A percentile compares a stretch with the other conserved stretches of the same genome.
Evolutionary conservation across 2,329 filamentous ascomycete genomes (phyloP).

Genomic region (Calonectria multiphialidica): DNA sequence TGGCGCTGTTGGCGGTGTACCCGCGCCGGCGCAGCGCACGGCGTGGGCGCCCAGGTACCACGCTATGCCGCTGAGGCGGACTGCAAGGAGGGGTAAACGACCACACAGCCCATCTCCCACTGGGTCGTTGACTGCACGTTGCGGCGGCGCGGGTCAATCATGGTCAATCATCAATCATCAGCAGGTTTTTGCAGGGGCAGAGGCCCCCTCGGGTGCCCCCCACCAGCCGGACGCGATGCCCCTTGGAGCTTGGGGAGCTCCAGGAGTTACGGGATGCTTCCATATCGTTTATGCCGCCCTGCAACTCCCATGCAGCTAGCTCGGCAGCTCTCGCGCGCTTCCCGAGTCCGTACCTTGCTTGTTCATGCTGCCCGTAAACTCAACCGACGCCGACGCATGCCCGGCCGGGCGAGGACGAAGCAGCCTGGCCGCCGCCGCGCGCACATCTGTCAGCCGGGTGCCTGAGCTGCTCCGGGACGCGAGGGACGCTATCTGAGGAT

Average conservation of each 20-base stretch:
- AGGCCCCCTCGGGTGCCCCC: not conserved
- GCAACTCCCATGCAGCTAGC: constrained; percentile 3
- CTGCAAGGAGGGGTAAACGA: constrained; percentile 9
- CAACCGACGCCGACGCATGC: not conserved
- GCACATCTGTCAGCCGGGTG: not conserved
- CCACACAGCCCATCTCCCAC: not conserved
- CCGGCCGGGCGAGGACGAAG: not conserved
- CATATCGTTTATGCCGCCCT: not conserved
- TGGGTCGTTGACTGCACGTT: constrained; percentile 15
- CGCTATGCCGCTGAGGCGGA: constrained; percentile 16
- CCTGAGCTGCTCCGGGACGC: not conserved
- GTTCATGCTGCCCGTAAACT: not conserved
- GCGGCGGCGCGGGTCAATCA: not conserved
- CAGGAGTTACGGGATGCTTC: constrained; percentile 20
- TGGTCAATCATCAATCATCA: constrained; percentile 9
- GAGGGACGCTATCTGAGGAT: not conserved
- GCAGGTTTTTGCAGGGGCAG: not conserved
- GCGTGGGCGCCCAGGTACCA: not conserved
- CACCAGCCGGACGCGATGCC: not conserved
- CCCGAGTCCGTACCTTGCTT: constrained; percentile 4
- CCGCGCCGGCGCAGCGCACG: not conserved
- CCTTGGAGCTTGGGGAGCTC: not conserved
- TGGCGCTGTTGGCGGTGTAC: constrained; percentile 22
- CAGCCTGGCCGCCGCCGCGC: not conserved
- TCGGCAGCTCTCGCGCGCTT: constrained; percentile 34